Evolutionary conservation across 2,329 filamentous ascomycete species (phyloP), one percentile per base, ranked within the genome.

Genomic region (Myriosclerotinia curreyana): DNA sequence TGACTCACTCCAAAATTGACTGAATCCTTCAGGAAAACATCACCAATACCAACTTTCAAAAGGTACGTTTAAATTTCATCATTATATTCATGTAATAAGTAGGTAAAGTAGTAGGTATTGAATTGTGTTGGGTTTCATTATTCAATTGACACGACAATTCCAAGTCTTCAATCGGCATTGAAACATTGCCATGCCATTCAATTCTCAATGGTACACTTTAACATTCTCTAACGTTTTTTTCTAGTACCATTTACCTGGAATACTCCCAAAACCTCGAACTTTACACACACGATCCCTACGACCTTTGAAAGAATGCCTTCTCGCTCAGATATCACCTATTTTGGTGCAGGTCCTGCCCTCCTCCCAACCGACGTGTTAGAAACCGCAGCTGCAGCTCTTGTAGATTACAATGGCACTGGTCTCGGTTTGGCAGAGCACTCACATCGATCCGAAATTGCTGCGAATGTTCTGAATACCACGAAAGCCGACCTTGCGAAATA

Each of bases 371-470:
- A 85, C 5, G 90, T 97, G 28, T 84, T 97, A 58, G 86, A 95
- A 76, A 82, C 81, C 52, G 92, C 91, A 59, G 86, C 92, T 1
- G 76, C 86, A 74, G 90, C 90, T 1, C 86, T 98, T 5, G 77
- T 96, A 69, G 90, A 97, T 81, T 96, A 86, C 80, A 81, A 94
- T 54, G 81, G 85, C 75, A 91, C 86, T 48, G 94, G 94, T 65
- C 82, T 97, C 62, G 92, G 92, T 60, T 83, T 97, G 51, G 91
- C 90, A 68, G 94, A 98, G 77, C 91, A 96, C 75, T 94, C 90
- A 12, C 94, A 98, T 76, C 90, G 94, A 69, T 96, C 91, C 17
- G 81, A 85, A 66, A 83, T 90, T 52, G 94, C 94, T 34, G 84
- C 86, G 68, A 84, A 87, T 67, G 92, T 98, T 72, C 84, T 98